Conservation (phyloP, 2,329 filamentous ascomycete species). For the Aspergillus sp. region DNA sequence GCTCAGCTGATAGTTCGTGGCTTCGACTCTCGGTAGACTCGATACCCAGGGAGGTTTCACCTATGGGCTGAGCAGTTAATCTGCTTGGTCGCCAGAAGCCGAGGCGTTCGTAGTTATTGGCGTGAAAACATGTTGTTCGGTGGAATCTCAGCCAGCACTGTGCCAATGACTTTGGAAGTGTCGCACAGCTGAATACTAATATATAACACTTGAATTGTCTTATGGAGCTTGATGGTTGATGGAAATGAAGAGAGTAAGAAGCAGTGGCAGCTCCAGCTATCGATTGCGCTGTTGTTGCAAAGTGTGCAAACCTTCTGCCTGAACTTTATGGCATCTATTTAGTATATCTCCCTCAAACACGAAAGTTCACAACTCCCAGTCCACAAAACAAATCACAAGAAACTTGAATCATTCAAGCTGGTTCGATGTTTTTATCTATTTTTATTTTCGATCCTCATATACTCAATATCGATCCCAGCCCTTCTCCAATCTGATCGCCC, state of each 20-base stretch:
- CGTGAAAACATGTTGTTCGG: neutral
- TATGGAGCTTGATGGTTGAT: neutral
- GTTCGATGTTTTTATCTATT: no score
- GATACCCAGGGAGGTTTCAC: neutral
- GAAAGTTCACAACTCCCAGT: no score
- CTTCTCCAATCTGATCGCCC: no score
- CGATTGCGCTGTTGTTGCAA: neutral
- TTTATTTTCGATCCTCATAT: no score
- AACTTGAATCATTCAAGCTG: no score
- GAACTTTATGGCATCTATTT: neutral
- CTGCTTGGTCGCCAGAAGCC: neutral
- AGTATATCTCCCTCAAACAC: neutral
- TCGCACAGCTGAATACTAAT: neutral
- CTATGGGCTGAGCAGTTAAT: neutral
- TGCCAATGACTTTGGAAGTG: neutral
- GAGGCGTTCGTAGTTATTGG: neutral
- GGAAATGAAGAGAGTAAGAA: neutral
- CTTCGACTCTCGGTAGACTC: neutral
- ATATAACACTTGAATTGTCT: neutral
- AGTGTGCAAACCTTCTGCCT: conserved; percentile 10
- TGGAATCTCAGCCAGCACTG: neutral
- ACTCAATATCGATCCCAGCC: no score
- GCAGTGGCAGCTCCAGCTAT: neutral
- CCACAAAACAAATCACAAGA: no score
- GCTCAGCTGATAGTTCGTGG: neutral